Evolutionary conservation across 2,329 filamentous ascomycete species (phyloP).

Genomic region (Verticillium nonalfalfae): DNA sequence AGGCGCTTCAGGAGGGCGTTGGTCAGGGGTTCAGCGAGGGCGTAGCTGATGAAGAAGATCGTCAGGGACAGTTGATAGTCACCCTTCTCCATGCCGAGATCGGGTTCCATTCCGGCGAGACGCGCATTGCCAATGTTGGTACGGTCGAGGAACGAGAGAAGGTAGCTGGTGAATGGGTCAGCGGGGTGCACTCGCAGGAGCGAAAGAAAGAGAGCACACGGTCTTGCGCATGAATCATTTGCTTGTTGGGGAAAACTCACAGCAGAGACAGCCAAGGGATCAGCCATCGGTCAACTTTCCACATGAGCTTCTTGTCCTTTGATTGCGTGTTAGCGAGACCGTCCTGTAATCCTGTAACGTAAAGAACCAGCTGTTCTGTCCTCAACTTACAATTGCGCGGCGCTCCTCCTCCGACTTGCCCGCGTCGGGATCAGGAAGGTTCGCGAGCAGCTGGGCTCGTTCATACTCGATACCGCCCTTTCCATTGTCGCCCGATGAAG

Average conservation of each 20-base stretch:
- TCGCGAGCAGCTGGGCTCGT: constrained; percentile 18
- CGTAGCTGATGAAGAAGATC: constrained; percentile 69
- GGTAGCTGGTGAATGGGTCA: constrained; percentile 9
- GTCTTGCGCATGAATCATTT: background rate
- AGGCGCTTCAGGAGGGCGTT: constrained; percentile 60
- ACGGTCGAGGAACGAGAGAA: constrained; percentile 20
- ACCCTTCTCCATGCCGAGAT: constrained; percentile 20
- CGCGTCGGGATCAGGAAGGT: constrained; percentile 44
- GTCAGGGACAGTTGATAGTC: constrained; percentile 55
- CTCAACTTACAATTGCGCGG: constrained; percentile 48
- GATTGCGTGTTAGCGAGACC: background rate
- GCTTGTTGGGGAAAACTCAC: background rate
- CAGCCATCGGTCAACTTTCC: constrained; percentile 54
- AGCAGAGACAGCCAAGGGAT: constrained; percentile 49
- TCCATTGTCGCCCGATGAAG: constrained; percentile 8
- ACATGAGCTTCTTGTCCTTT: constrained; percentile 55
- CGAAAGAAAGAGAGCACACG: background rate
- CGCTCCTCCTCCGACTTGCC: constrained; percentile 58
- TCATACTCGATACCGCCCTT: constrained; percentile 16
- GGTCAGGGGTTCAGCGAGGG: constrained; percentile 57
- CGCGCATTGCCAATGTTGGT: constrained; percentile 20
- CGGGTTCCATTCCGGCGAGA: constrained; percentile 17
- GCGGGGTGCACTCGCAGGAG: background rate
- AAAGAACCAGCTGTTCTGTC: background rate
- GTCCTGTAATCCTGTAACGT: too few species aligned